Evolutionary conservation across 2,329 filamentous ascomycete species (phyloP).

Genomic region (Fusarium austroafricanum): DNA sequence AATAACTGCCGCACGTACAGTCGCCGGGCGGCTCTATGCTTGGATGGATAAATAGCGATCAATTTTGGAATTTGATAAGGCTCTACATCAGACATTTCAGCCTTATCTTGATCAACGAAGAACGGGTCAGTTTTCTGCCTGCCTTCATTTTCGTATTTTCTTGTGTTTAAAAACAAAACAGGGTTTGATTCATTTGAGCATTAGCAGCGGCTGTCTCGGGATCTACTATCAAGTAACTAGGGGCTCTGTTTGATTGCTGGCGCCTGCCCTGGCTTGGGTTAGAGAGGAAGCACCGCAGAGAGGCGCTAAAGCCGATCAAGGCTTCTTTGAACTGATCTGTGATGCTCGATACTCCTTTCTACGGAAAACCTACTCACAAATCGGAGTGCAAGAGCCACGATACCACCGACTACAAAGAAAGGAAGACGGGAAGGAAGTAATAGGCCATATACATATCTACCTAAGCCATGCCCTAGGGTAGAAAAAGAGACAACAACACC

Average conservation of each 20-base stretch:
- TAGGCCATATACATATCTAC: neutral
- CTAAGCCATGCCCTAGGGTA: neutral
- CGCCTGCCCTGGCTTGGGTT: conserved; percentile 20
- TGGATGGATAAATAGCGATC: neutral
- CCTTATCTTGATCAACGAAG: neutral
- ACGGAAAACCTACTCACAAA: neutral
- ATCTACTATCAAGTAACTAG: neutral
- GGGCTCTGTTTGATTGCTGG: conserved; percentile 22
- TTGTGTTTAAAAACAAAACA: neutral
- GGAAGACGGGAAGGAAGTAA: conserved; percentile 2
- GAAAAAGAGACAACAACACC: conserved; percentile 2
- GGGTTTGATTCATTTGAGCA: conserved; percentile 13
- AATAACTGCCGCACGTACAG: conserved; percentile 20
- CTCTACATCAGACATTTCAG: neutral
- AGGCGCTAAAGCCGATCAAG: conserved; percentile 9
- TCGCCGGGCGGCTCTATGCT: neutral
- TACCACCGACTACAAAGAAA: no score
- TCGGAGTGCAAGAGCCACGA: neutral
- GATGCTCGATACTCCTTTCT: neutral
- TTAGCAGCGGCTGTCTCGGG: conserved; percentile 21
- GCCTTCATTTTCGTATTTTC: neutral
- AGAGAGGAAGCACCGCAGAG: conserved; percentile 19
- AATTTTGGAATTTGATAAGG: neutral
- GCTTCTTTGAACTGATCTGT: neutral
- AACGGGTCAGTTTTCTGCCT: neutral